phyloP scores from a whole-genome alignment of 768 basidiomycete species.

The Phanerodontia chrysosporium region DNA sequence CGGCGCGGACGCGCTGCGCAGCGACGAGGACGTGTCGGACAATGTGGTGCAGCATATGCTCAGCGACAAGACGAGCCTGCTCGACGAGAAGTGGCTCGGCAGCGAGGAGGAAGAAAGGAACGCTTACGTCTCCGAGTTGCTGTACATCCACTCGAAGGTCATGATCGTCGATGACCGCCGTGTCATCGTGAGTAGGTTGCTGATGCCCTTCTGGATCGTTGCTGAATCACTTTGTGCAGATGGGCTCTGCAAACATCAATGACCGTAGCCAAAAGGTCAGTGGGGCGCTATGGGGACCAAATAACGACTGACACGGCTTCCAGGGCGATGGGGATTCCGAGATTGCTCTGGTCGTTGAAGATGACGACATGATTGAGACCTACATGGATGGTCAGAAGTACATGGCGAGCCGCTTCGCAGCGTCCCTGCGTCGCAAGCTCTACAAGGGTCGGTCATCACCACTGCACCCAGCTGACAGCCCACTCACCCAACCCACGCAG shows the following conservation, averaged over 20 bases:
- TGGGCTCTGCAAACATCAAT: conserved; percentile 92
- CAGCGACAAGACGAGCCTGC: conserved; percentile 52
- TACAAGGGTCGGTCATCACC: conserved; percentile 58
- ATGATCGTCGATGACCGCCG: conserved; percentile 93
- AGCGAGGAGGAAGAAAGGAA: conserved; percentile 77
- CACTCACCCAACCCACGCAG: conserved; percentile 33
- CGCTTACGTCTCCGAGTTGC: conserved; percentile 74
- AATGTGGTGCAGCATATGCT: conserved; percentile 81
- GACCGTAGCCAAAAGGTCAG: conserved; percentile 77
- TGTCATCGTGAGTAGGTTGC: conserved; percentile 86
- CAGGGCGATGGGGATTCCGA: conserved; percentile 94
- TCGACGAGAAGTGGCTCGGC: conserved; percentile 84
- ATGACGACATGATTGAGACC: conserved; percentile 69
- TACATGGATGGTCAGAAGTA: conserved; percentile 77
- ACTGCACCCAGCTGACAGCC: neutral
- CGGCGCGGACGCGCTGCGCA: conserved; percentile 51
- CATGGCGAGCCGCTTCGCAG: conserved; percentile 74
- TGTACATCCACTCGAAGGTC: conserved; percentile 84
- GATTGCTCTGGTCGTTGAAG: conserved; percentile 90
- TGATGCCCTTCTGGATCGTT: conserved; percentile 11
- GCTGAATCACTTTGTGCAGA: conserved; percentile 36
- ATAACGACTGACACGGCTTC: conserved; percentile 1
- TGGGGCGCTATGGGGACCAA: neutral
- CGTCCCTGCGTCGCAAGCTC: conserved; percentile 76
- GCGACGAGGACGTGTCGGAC: conserved; percentile 64